Evolutionary conservation across 2,329 filamentous ascomycete genomes (phyloP), one percentile per base, ranked within the genome.

Genomic region (Scortechinia acanthostroma): DNA sequence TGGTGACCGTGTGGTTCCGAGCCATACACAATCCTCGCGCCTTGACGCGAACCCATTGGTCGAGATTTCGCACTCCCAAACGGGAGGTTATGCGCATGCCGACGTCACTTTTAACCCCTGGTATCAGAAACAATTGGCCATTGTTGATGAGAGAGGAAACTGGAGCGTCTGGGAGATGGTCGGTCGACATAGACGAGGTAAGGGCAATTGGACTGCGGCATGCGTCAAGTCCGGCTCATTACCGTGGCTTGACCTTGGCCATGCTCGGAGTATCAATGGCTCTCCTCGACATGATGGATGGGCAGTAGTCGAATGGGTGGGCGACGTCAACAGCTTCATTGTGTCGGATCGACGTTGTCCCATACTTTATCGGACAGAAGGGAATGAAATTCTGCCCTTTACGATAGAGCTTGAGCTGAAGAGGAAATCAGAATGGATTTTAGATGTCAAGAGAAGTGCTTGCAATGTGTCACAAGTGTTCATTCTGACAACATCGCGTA

Each of bases 21-120:
- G 6, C 43, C 51, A 13, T 46, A 50, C 22, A 44, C 61, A 43
- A 21, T 52, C 53, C 47, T 73, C 73, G 15, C 58, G 59, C 28
- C 57, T 81, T 3, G 65, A 74, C 46, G 57, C 68, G 1, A 69
- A 71, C 46, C 64, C 65, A 2, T 52, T 79, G 10, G 52, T 71
- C 16, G 64, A 64, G 25, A 59, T 79, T 28, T 52, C 57, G 2
- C 55, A 57, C 14, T 55, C 59, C 2, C 54, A 66, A 21, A 75
- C 69, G 2, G 72, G 69, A 10, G 69, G 65, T 1, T 54, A 56
- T 22, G 51, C 68, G 3, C 75, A 79, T 55, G 69, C 69, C 1
- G 69, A 80, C 57, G 64, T 82, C 10, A 56, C 68, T 4, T 82
- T 83, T 57, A 80, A 82, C 52, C 77, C 77, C 3, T 76, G 71